Evolutionary conservation across 805 yeast genomes (phyloP).

Genomic region (Saccharomycopsis sp.): DNA sequence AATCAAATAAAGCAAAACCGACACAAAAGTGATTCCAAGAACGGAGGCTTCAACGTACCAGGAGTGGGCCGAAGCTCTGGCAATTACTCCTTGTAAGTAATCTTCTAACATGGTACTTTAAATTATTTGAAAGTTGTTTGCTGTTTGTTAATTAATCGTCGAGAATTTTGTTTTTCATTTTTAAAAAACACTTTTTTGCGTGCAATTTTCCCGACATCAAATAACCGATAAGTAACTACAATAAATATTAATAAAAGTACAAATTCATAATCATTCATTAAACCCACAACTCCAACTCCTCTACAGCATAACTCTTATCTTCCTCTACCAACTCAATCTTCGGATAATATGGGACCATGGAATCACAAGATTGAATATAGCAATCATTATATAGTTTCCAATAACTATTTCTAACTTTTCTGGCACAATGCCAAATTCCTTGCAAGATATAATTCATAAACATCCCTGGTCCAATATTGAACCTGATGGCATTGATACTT

Average conservation of each 20-base stretch:
- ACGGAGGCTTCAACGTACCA: constrained; percentile 70
- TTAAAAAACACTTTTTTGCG: too few relatives aligned
- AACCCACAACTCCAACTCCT: too few relatives aligned
- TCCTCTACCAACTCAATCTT: constrained; percentile 30
- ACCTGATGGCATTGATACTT: constrained; percentile 62
- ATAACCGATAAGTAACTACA: too few relatives aligned
- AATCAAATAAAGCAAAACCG: constrained; percentile 38
- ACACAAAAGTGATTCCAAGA: constrained; percentile 37
- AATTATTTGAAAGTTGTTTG: too few relatives aligned
- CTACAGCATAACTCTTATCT: too few relatives aligned
- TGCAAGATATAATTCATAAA: constrained; percentile 70
- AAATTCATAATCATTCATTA: too few relatives aligned
- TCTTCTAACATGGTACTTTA: constrained; percentile 8
- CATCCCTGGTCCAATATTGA: constrained; percentile 67
- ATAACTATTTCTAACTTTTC: constrained; percentile 71
- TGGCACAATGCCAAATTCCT: constrained; percentile 90
- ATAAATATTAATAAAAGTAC: too few relatives aligned
- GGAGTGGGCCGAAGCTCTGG: constrained; percentile 29
- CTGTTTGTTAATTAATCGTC: too few relatives aligned
- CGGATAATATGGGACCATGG: constrained; percentile 81
- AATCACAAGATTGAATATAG: constrained; percentile 62
- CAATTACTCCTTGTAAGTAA: constrained; percentile 12
- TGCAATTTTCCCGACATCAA: too few relatives aligned
- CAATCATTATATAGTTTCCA: constrained; percentile 78
- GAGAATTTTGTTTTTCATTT: too few relatives aligned